These are phyloP conservation scores for Cytospora leucostoma DNA, from an alignment of 2,329 filamentous ascomycete genomes.

Conservation along the genomic window DNA sequence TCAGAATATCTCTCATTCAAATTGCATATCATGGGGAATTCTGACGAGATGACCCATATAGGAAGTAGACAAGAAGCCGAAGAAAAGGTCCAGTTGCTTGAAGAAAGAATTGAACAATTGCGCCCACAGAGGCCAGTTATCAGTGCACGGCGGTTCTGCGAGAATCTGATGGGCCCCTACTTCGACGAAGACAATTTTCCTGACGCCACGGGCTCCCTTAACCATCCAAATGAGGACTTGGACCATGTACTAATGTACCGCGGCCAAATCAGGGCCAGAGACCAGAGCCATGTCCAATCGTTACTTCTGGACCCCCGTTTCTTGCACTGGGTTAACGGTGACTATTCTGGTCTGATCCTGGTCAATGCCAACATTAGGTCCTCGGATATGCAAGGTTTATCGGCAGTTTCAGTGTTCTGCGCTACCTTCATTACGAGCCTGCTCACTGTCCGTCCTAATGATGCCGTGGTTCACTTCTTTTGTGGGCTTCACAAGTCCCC, in stretches of 20 bases:
- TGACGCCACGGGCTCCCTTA: background rate
- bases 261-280: background rate
- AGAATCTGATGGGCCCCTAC: background rate
- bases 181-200: background rate
- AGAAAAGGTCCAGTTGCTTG: background rate
- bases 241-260: background rate
- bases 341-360: slow-evolving; percentile 7
- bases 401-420: slow-evolving; percentile 5
- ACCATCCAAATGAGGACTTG: background rate
- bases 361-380: slow-evolving; percentile 7
- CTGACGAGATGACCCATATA: slow-evolving; percentile 3
- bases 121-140: background rate
- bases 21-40: background rate
- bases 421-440: slow-evolving; percentile 7
- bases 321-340: slow-evolving; percentile 7
- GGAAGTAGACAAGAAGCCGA: background rate
- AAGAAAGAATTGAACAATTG: background rate
- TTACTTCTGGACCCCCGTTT: slow-evolving; percentile 10
- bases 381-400: background rate
- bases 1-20: too few species aligned
- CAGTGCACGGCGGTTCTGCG: background rate
- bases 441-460: background rate
- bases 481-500: slow-evolving; percentile 7
- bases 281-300: slow-evolving; percentile 9
- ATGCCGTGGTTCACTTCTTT: slow-evolving; percentile 15